Percentiles rank a stretch among this genome's conserved stretches.
These are phyloP conservation scores for Trypanosoma boissoni DNA, from an alignment of 208 protist species.

Conservation along the genomic window DNA sequence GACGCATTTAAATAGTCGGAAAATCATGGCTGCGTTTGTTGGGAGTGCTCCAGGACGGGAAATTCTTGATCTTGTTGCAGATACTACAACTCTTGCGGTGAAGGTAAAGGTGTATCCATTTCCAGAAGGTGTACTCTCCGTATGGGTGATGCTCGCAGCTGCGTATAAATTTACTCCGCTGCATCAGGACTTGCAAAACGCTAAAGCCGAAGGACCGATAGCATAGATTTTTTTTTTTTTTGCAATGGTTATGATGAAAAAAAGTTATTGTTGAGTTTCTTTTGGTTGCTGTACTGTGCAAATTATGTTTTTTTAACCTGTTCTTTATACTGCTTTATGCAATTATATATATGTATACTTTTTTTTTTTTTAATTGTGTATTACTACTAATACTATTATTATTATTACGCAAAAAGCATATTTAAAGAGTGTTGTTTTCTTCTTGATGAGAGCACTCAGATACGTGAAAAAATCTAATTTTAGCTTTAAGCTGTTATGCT, in stretches of 20 bases:
- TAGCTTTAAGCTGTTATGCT: not conserved
- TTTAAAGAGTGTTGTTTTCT: no score
- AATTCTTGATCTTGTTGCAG: constrained; percentile 77
- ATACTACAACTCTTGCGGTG: constrained; percentile 71
- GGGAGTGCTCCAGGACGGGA: constrained; percentile 64
- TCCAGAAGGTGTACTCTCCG: constrained; percentile 77
- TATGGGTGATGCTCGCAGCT: constrained; percentile 90
- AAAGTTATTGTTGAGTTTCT: no score
- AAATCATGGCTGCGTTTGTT: constrained; percentile 65
- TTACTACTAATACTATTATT: constrained; percentile 13
- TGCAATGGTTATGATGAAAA: no score
- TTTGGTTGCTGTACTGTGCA: no score
- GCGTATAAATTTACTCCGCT: constrained; percentile 43
- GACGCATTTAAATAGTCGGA: constrained; percentile 54
- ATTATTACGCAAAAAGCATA: no score
- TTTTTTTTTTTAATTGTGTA: constrained; percentile 21
- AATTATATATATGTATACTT: constrained; percentile 1
- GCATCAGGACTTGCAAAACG: constrained; percentile 1
- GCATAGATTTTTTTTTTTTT: no score
- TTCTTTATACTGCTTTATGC: no score
- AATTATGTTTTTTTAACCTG: no score
- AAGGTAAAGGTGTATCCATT: constrained; percentile 81
- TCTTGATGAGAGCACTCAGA: constrained; percentile 25
- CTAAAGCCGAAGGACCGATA: not conserved
- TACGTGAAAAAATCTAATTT: constrained; percentile 11